These are phyloP conservation scores for Halophytophthora polymorphica DNA, from an alignment of 352 stramenopile species.

Conservation along the genomic window DNA sequence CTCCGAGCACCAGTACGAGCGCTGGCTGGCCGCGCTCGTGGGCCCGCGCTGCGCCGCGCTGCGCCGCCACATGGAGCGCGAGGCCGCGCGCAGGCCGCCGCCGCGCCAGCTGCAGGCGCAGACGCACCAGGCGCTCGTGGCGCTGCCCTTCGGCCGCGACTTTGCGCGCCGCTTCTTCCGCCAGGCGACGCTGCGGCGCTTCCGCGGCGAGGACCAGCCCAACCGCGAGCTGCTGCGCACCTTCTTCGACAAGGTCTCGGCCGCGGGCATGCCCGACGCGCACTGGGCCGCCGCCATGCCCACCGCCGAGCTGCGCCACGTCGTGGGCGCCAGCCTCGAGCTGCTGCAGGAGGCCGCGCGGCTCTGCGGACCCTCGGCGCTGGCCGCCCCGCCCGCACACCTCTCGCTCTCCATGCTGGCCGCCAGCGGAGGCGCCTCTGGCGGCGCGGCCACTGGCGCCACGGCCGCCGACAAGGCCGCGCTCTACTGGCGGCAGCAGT, in stretches of 20 bases:
- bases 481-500: constrained; percentile 80
- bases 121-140: constrained; percentile 68
- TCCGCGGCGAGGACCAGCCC: constrained; percentile 69
- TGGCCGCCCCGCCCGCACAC: constrained; percentile 27
- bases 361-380: constrained; percentile 59
- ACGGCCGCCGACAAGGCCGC: constrained; percentile 38
- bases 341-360: constrained; percentile 71
- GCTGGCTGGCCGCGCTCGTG: constrained; percentile 66
- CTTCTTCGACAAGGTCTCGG: constrained; percentile 83
- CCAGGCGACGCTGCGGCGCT: constrained; percentile 65
- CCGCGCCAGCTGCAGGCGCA: constrained; percentile 67
- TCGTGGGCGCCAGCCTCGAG: constrained; percentile 64
- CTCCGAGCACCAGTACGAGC: constrained; percentile 78
- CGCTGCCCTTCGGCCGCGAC: constrained; percentile 55
- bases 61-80: constrained; percentile 43
- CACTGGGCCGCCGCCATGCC: constrained; percentile 47
- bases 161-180: constrained; percentile 73
- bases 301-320: constrained; percentile 39
- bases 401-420: constrained; percentile 36
- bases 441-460: no score
- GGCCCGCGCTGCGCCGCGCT: constrained; percentile 49
- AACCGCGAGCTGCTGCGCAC: constrained; percentile 68
- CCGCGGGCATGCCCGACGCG: constrained; percentile 59
- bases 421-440: no score
- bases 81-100: constrained; percentile 38